phyloP scores from a whole-genome alignment of 495 filamentous ascomycete species.

The Chlorociboria aeruginascens region DNA sequence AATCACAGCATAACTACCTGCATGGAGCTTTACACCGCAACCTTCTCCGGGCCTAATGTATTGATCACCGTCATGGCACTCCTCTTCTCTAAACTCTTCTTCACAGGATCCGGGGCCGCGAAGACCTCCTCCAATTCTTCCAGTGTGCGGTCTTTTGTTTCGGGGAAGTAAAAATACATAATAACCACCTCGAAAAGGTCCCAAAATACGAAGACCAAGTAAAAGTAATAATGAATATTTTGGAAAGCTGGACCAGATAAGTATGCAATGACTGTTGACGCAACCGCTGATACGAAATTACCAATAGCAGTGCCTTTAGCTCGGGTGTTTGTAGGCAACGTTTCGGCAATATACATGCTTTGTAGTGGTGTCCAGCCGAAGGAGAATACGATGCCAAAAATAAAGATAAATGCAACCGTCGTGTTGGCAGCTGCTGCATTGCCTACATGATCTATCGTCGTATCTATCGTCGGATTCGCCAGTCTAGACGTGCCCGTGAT shows the following conservation, averaged over 20 bases:
- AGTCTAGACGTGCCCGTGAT: slow-evolving; percentile 34
- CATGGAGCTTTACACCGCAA: no score
- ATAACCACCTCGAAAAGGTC: slow-evolving; percentile 8
- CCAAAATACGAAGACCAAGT: slow-evolving; percentile 24
- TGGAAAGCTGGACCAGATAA: slow-evolving; percentile 39
- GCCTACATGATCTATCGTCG: no score
- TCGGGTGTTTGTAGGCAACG: slow-evolving; percentile 41
- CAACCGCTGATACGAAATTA: slow-evolving; percentile 26
- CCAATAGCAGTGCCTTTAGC: slow-evolving; percentile 45
- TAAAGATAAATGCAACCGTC: slow-evolving; percentile 43
- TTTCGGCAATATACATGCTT: slow-evolving; percentile 50
- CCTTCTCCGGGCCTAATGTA: no score
- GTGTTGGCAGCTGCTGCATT: slow-evolving; percentile 24
- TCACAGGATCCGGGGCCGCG: slow-evolving; percentile 38
- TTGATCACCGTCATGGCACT: slow-evolving; percentile 17
- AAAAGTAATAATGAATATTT: slow-evolving; percentile 41
- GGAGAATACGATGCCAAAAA: slow-evolving; percentile 51
- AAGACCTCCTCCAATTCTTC: slow-evolving; percentile 58
- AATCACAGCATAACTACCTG: no score
- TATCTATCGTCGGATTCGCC: slow-evolving; percentile 6
- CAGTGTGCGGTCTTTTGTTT: slow-evolving; percentile 24
- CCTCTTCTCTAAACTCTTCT: slow-evolving; percentile 37
- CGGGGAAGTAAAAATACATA: slow-evolving; percentile 12
- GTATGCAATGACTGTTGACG: slow-evolving; percentile 32
- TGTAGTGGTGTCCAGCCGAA: slow-evolving; percentile 54